These are phyloP conservation scores for Leccinum aurantiacum DNA, from an alignment of 768 basidiomycete genomes.

Conservation along the genomic window DNA sequence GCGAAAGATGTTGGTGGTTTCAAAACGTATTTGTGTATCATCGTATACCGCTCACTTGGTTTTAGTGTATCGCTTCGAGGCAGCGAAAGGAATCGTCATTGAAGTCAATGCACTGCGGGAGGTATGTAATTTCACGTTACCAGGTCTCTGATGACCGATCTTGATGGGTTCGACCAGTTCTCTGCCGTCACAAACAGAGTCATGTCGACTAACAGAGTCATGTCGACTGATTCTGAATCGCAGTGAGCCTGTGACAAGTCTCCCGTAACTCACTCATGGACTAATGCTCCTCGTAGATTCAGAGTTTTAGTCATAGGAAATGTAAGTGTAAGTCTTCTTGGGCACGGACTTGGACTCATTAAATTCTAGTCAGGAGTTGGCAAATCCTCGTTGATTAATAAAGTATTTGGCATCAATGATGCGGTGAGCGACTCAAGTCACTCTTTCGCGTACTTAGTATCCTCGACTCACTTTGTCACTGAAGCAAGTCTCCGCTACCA, in stretches of 20 bases:
- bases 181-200: slow-evolving; percentile 7
- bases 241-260: background rate
- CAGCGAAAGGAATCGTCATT: slow-evolving; percentile 3
- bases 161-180: slow-evolving; percentile 5
- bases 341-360: background rate
- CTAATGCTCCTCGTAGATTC: slow-evolving; percentile 8
- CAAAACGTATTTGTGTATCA: background rate
- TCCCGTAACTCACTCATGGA: background rate
- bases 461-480: background rate
- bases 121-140: background rate
- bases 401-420: slow-evolving; percentile 12
- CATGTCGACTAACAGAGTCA: slow-evolving; percentile 1
- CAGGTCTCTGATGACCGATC: background rate
- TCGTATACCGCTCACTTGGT: background rate
- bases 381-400: slow-evolving; percentile 15
- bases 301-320: slow-evolving; percentile 18
- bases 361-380: slow-evolving; percentile 15
- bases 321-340: background rate
- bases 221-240: slow-evolving; percentile 10
- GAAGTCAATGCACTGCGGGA: background rate
- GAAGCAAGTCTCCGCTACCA: slow-evolving; percentile 5
- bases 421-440: slow-evolving; percentile 9
- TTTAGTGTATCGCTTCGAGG: slow-evolving; percentile 11
- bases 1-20: slow-evolving; percentile 9
- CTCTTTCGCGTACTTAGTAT: background rate